These are phyloP conservation scores for Phallus indusiatus DNA, from an alignment of 768 basidiomycete species.

Conservation along the genomic window DNA sequence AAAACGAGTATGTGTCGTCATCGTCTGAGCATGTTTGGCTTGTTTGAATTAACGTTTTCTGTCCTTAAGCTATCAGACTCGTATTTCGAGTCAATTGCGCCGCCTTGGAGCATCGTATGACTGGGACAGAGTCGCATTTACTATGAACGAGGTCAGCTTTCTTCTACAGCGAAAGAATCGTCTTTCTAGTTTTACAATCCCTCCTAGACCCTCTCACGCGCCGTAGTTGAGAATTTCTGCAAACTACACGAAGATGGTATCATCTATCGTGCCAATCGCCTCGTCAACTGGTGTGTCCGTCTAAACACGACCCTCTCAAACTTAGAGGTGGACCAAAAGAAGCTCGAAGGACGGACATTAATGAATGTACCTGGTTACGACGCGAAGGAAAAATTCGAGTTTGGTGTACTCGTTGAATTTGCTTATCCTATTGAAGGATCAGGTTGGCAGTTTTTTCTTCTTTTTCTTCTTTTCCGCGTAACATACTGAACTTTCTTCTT, in stretches of 20 bases:
- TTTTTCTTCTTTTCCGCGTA: not conserved
- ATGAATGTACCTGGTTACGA: conserved; percentile 93
- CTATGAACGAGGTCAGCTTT: conserved; percentile 72
- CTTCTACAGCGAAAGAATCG: not conserved
- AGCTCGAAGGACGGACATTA: conserved; percentile 74
- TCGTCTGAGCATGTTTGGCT: not conserved
- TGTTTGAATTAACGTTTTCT: not conserved
- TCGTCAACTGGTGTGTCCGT: conserved; percentile 97
- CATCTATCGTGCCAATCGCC: conserved; percentile 89
- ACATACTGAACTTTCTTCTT: not conserved
- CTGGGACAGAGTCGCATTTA: conserved; percentile 92
- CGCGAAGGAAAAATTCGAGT: conserved; percentile 90
- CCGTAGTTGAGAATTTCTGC: conserved; percentile 89
- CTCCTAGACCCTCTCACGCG: conserved; percentile 60
- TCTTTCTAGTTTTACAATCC: not conserved
- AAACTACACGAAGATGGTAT: conserved; percentile 84
- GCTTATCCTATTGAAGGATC: conserved; percentile 86
- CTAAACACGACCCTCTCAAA: conserved; percentile 98
- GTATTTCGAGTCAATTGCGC: conserved; percentile 82
- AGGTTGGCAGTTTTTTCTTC: conserved; percentile 35
- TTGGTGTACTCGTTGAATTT: conserved; percentile 94
- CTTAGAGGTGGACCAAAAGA: conserved; percentile 93
- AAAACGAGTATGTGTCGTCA: conserved; percentile 66
- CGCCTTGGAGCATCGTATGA: conserved; percentile 90
- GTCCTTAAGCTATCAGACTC: conserved; percentile 70